Percentiles rank a stretch among this genome's conserved stretches.
These are phyloP conservation scores for Canariomyces notabilis DNA, from an alignment of 2,329 filamentous ascomycete genomes.

Conservation along the genomic window DNA sequence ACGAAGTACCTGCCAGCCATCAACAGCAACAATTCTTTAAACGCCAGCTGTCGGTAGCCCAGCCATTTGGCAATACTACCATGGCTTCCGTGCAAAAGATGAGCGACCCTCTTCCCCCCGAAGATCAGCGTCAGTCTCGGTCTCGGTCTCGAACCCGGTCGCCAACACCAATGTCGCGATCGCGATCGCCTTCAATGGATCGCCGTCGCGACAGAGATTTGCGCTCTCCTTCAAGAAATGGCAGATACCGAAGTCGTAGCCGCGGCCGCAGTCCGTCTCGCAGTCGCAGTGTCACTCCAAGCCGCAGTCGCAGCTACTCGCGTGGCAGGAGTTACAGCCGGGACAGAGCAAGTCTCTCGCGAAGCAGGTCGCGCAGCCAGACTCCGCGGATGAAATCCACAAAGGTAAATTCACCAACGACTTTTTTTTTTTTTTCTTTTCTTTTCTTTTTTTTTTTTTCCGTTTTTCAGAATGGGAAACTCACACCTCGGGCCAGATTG, in stretches of 20 bases:
- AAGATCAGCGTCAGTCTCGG: constrained; percentile 14
- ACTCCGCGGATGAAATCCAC: constrained; percentile 43
- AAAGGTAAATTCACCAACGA: constrained; percentile 39
- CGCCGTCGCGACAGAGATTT: constrained; percentile 20
- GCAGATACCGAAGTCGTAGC: constrained; percentile 30
- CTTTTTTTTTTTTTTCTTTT: neutral
- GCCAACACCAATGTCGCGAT: constrained; percentile 18
- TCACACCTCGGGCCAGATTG: constrained; percentile 56
- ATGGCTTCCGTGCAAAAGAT: constrained; percentile 23
- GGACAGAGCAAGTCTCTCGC: constrained; percentile 22
- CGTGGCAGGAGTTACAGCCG: constrained; percentile 32
- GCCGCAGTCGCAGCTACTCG: constrained; percentile 31
- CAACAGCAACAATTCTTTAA: too few species aligned
- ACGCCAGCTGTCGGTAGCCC: too few species aligned
- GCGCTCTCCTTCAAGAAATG: constrained; percentile 32
- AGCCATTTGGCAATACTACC: neutral
- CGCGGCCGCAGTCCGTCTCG: constrained; percentile 28
- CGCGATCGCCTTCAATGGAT: constrained; percentile 29
- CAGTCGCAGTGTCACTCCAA: constrained; percentile 29
- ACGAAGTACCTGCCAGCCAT: too few species aligned
- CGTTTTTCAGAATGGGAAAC: constrained; percentile 6
- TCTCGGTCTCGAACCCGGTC: constrained; percentile 22
- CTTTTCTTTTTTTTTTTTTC: too few species aligned
- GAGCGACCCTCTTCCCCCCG: constrained; percentile 15
- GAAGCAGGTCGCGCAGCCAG: constrained; percentile 35